phyloP scores from a whole-genome alignment of 208 protist genomes.

The Leishmania mexicana region DNA sequence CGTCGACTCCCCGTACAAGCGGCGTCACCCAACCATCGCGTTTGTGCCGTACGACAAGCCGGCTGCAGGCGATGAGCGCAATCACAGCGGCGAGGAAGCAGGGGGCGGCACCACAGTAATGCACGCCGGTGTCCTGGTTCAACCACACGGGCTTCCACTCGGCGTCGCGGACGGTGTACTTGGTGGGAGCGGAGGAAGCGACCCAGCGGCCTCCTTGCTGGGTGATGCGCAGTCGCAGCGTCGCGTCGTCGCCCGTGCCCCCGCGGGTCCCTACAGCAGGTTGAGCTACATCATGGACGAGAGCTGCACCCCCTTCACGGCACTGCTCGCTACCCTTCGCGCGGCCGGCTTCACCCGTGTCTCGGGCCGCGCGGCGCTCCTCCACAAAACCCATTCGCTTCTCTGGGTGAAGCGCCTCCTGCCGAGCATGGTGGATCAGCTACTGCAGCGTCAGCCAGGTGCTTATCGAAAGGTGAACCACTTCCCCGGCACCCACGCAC shows the following conservation, averaged over 20 bases:
- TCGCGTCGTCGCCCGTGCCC: neutral
- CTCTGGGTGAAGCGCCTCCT: conserved; percentile 70
- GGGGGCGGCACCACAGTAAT: neutral
- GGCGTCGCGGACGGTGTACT: conserved; percentile 9
- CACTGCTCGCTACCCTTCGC: conserved; percentile 50
- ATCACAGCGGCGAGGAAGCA: neutral
- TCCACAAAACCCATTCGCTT: conserved; percentile 53
- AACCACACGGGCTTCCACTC: conserved; percentile 7
- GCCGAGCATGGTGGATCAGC: conserved; percentile 39
- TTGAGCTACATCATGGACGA: conserved; percentile 53
- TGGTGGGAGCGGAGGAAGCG: conserved; percentile 7
- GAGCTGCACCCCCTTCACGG: conserved; percentile 59
- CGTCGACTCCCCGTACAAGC: conserved; percentile 50
- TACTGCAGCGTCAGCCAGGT: neutral
- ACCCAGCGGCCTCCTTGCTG: neutral
- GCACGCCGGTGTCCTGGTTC: conserved; percentile 1
- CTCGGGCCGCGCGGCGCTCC: conserved; percentile 28
- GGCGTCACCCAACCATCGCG: conserved; percentile 43
- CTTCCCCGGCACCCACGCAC: conserved; percentile 83
- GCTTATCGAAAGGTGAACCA: conserved; percentile 88
- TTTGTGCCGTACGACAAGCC: conserved; percentile 54
- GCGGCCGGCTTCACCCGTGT: conserved; percentile 49
- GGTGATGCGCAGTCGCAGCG: neutral
- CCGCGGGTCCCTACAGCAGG: conserved; percentile 8
- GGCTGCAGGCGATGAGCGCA: neutral